Base-by-base conservation (phyloP, 2,329 filamentous ascomycete species). In the Davidsoniella virescens region DNA sequence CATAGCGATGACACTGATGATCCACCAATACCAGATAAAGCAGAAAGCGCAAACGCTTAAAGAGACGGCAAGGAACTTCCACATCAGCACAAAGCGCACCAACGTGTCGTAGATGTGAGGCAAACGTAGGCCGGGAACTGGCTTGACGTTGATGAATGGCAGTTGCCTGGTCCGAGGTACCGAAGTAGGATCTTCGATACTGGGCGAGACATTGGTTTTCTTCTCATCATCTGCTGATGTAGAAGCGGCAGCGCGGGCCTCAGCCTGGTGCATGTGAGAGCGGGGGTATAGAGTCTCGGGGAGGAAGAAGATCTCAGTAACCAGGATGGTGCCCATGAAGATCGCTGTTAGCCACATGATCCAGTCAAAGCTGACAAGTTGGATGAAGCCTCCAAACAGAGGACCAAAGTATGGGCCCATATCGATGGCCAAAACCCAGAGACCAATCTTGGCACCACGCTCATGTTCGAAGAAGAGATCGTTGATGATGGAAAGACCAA, bases 21-120 rank as follows among this genome's bases (percentile, higher is more conserved):
- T 63, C 72, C 72, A 76, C 71, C 72, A 77, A 57, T 76, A 77
- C 68, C 71, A 74, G 2, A 64, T 58, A 54, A 73, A 76, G 55
- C 65, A 70, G 59, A 72, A 78, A 7, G 65, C 64, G 7, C 70
- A 53, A 3, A 75, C 63, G 2, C 67, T 59, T 7, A 75, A 60
- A 0, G 65, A 61, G 1, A 76, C 65, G 3, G 64, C 65, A 2
- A 65, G 62, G 55, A 67, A 70, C 50, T 63, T 65, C 56, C 70
- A 75, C 2, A 68, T 69, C 51, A 67, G 63, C 38, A 64, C 44
- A 55, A 75, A 74, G 4, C 70, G 64, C 14, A 66, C 53, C 3
- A 68, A 46, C 0, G 70, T 64, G 48, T 68, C 68, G 61, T 65
- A 74, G 0, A 65, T 56, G 53, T 65, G 69, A 2, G 73, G 71